Base-by-base conservation (phyloP, 2,329 filamentous ascomycete genomes). In the Diaporthe aspalathi region DNA sequence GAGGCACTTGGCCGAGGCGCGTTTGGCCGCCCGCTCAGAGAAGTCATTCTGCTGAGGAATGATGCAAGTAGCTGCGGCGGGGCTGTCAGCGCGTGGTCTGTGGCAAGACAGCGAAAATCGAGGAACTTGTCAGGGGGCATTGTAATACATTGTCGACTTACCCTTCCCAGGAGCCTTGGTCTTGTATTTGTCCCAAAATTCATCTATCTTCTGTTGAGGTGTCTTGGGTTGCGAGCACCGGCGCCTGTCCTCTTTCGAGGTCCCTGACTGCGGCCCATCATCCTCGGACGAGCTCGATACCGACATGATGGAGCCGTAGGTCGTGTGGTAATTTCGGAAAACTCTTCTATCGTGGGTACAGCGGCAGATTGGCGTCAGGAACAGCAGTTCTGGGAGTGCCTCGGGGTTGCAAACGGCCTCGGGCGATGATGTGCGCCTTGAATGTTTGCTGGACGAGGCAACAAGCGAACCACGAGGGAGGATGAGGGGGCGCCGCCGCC, bases 151-250 rank as follows among this genome's bases (percentile, higher is more conserved):
- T 50, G n/a, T 20, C n/a, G 2, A 40, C 76, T 49, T 76, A 87
- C 88, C 90, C 83, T 93, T 93, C 20, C 92, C 92, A 0, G 92
- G 92, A 32, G 87, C 86, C 77, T 91, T 92, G 66, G 90, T 90
- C 17, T 87, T 91, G 75, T 94, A 94, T 70, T 89, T 90, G 67
- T 85, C 81, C 93, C 92, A 95, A 78, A 94, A 94, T 72, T 92
- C 88, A 74, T 93, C 88, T 70, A 95, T 88, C 32, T 84, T 86
- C 71, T 89, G 86, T 78, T 95, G 93, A 0, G 92, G 92, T 9
- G 89, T 82, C 76, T 89, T 86, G 70, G 87, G 85, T 75, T 86
- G 88, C 62, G 53, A 53, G 22, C 67, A 53, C 5, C 67, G 67
- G 43, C 53, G 53, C 32, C 22, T 60, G 22, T 27, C 53, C 14